Base-by-base conservation (phyloP, 1,284 basidiomycete species). In the Cutaneotrichosporon cavernicola region DNA sequence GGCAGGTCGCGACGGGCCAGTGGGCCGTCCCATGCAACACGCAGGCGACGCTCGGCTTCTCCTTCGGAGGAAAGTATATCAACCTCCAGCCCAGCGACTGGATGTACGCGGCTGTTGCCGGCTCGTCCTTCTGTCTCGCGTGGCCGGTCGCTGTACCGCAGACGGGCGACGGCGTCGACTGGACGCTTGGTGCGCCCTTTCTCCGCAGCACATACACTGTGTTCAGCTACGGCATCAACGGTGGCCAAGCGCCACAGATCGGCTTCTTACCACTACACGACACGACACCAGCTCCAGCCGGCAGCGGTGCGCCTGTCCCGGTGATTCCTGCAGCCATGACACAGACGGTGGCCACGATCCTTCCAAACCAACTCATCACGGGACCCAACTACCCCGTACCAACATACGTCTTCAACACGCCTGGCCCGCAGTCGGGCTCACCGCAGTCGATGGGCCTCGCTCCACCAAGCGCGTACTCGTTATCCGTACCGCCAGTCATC, bases 121-220 rank as follows among this genome's bases (percentile, higher is more conserved):
- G 86, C 69, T 86, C 89, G 0, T 83, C 84, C 58, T 80, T 91
- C 53, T 95, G 92, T 77, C 80, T 93, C 36, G 84, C 90, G 16
- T 95, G 92, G 92, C 91, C 91, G 0, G 82, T 84, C 61, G 91
- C 89, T 1, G 77, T 81, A 7, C 82, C 86, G 4, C 88, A 89
- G 0, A 87, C 84, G 59, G 76, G 87, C 13, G 89, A 91, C 76
- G 91, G 90, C 3, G 85, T 94, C 51, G 91, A 92, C 75, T 95
- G 92, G 92, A 89, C 92, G 76, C 82, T 94, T 83, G 91, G 91
- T n/a, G 82, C 86, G 3, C 84, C 90, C 0, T 94, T 94, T 77
- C 75, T 95, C 63, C 84, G 88, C 56, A 89, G 89, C 2, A 89
- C 92, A 0, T 94, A 94, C 76, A 88, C 88, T 5, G 83, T 94